Base-by-base conservation (phyloP, 2,329 filamentous ascomycete genomes). In the Coniochaeta sp. region DNA sequence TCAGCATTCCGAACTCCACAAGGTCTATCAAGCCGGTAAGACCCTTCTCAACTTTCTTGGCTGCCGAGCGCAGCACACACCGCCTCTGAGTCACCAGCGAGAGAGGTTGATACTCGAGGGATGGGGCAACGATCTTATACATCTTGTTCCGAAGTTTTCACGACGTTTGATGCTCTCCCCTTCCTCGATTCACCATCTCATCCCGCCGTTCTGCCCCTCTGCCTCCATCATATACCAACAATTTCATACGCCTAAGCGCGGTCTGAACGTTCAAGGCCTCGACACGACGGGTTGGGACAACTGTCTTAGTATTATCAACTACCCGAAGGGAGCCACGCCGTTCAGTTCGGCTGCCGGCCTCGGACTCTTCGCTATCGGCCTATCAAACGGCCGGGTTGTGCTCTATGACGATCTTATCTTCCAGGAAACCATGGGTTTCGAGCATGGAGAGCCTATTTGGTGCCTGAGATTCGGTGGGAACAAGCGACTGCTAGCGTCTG, bases 161-260 rank as follows among this genome's bases (percentile, higher is more conserved):
- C 55, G 57, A 3, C 55, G 57, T 44, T 58, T 67, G 2, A 59
- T 30, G 7, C 47, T 52, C 2, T 60, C 28, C 10, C 68, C 68
- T 0, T 54, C 59, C 3, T 60, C 62, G 2, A 69, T 70, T n/a
- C 63, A 67, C 26, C 61, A 65, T 14, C 62, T 63, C 1, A 69
- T 70, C 6, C 65, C 66, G 4, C 64, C 67, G 0, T 68, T 70
- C 28, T 70, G 68, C 28, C 68, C 68, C 0, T 50, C 58, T 1
- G 59, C 62, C n/a, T 70, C 68, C 1, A 62, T 61, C 1, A 58
- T 69, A 9, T 56, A 62, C 9, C 62, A 62, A n/a, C 62, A 66
- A 19, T 69, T 69, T 14, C 54, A 40, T 0, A 57, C 16, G 9
- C 54, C 65, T 1, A 58, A 61, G 0, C 63, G 62, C 1, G 68